These are phyloP conservation scores for Eucalyptus grandis DNA, from an alignment of 345 rosid genomes.

Conservation along the genomic window DNA sequence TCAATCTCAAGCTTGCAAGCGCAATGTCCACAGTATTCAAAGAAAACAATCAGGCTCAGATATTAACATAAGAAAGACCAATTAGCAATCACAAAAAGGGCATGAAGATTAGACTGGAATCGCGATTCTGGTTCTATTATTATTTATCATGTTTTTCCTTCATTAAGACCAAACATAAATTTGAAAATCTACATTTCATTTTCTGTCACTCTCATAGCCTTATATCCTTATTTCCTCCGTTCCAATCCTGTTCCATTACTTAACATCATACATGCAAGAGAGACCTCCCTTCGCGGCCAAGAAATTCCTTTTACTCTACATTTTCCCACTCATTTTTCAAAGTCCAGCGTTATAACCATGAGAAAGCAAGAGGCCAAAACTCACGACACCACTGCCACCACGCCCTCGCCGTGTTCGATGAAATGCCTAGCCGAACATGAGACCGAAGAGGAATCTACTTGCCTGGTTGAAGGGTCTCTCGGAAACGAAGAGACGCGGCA, in stretches of 20 bases:
- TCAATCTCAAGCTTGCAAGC: background rate
- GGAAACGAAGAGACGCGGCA: conserved; percentile 72
- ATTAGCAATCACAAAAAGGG: background rate
- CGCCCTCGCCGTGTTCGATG: background rate
- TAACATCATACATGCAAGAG: background rate
- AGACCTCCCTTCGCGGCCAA: background rate
- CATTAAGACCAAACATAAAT: background rate
- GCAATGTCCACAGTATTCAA: background rate
- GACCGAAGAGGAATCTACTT: background rate
- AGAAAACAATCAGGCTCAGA: background rate
- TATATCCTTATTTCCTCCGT: background rate
- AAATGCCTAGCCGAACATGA: background rate
- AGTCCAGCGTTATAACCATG: background rate
- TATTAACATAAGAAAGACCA: background rate
- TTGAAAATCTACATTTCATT: background rate
- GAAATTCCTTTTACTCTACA: background rate
- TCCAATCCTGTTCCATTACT: background rate
- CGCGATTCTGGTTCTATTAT: background rate
- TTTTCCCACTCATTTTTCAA: background rate
- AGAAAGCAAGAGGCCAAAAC: background rate
- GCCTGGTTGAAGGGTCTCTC: conserved; percentile 68
- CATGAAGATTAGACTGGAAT: background rate
- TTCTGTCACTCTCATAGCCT: background rate
- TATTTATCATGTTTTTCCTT: background rate
- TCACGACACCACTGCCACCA: background rate